phyloP scores from a whole-genome alignment of 75 land plant species.

The Picea sitchensis region DNA sequence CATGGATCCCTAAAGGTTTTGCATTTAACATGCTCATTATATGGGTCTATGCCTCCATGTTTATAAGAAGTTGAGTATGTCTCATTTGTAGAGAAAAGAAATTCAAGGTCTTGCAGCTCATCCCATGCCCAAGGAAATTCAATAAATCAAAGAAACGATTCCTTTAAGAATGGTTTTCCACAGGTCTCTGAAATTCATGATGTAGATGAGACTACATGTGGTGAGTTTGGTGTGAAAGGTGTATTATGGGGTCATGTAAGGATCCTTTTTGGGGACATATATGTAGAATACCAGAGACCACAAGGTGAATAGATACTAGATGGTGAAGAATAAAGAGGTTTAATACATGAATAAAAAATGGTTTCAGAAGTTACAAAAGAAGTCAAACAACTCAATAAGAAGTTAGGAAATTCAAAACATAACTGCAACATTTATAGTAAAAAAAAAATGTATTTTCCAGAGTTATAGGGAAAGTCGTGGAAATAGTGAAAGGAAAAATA shows the following conservation, averaged over 20 bases:
- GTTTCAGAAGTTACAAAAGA: slow-evolving; percentile 86
- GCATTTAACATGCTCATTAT: slow-evolving; percentile 78
- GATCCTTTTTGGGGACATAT: slow-evolving; percentile 87
- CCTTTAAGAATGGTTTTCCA: slow-evolving; percentile 3
- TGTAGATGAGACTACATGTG: slow-evolving; percentile 12
- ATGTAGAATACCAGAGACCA: slow-evolving; percentile 55
- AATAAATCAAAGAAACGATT: slow-evolving; percentile 5
- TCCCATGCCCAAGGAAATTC: slow-evolving; percentile 8
- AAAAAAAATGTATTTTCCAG: slow-evolving; percentile 88
- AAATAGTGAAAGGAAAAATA: slow-evolving; percentile 77
- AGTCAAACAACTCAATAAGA: slow-evolving; percentile 79
- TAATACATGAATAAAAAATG: slow-evolving; percentile 57
- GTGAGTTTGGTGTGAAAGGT: slow-evolving; percentile 30
- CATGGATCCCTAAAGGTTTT: slow-evolving; percentile 75
- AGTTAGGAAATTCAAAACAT: slow-evolving; percentile 50
- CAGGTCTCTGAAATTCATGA: neutral
- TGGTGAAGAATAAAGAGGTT: slow-evolving; percentile 17
- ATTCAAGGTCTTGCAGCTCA: neutral
- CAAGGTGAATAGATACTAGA: slow-evolving; percentile 35
- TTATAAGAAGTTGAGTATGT: slow-evolving; percentile 40
- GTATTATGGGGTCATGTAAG: slow-evolving; percentile 90
- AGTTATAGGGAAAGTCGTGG: slow-evolving; percentile 92
- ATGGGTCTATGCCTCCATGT: slow-evolving; percentile 85
- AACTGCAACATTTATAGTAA: slow-evolving; percentile 73
- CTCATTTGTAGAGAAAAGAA: slow-evolving; percentile 35